These are phyloP conservation scores for Stenogyne calaminthoides DNA, from an alignment of 305 asterid species.

Conservation along the genomic window DNA sequence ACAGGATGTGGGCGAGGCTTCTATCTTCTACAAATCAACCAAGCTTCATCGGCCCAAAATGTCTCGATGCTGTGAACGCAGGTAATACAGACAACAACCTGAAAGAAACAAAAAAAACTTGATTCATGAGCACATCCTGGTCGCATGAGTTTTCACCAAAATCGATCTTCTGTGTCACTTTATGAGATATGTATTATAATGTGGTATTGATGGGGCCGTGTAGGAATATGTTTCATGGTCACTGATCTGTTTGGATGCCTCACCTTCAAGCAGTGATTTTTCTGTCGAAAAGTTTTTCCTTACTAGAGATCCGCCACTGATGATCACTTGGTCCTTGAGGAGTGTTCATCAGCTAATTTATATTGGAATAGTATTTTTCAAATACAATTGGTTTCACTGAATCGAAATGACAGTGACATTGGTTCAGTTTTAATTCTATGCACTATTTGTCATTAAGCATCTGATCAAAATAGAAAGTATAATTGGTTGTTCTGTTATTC, in stretches of 20 bases:
- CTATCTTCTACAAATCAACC: constrained; percentile 64
- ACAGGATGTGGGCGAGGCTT: constrained; percentile 73
- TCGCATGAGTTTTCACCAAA: constrained; percentile 33
- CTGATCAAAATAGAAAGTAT: too few relatives aligned
- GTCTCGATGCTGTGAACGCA: constrained; percentile 27
- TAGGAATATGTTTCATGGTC: constrained; percentile 35
- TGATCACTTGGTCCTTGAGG: constrained; percentile 15
- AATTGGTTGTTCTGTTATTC: too few relatives aligned
- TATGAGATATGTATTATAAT: constrained; percentile 31
- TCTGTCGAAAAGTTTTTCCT: constrained; percentile 13
- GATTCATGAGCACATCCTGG: constrained; percentile 28
- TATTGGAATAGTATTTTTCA: not conserved
- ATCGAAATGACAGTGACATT: not conserved
- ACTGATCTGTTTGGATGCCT: constrained; percentile 37
- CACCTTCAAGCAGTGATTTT: constrained; percentile 32
- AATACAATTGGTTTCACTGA: not conserved
- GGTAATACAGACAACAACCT: constrained; percentile 30
- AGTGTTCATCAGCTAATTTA: constrained; percentile 4
- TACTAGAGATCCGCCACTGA: constrained; percentile 10
- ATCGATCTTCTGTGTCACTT: constrained; percentile 14
- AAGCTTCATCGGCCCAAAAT: constrained; percentile 48
- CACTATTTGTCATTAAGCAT: not conserved
- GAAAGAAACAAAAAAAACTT: constrained; percentile 28
- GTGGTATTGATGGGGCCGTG: constrained; percentile 34
- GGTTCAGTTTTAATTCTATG: not conserved